Conservation (phyloP, 164 flowering plant genomes). For the Nymphaea thermarum region DNA sequence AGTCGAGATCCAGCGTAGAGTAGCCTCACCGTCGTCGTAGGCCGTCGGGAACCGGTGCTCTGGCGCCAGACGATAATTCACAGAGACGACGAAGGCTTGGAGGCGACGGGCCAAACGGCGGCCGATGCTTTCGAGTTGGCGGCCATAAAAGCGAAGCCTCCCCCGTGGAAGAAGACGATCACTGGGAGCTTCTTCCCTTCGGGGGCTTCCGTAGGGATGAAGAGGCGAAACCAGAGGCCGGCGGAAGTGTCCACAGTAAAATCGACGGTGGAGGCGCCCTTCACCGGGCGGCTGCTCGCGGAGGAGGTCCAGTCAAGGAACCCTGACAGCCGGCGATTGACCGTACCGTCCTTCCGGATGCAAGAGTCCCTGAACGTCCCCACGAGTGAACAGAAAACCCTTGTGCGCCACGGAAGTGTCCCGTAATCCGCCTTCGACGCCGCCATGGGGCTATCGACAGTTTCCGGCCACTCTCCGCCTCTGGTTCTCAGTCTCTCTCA, state of each 20-base stretch:
- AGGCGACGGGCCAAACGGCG: conserved; percentile 39
- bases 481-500: no score
- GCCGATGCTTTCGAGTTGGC: conserved; percentile 57
- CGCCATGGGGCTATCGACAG: no score
- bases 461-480: no score
- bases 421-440: background rate
- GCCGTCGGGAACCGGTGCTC: conserved; percentile 18
- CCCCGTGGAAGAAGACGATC: conserved; percentile 67
- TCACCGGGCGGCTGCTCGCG: background rate
- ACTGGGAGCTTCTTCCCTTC: conserved; percentile 23
- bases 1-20: conserved; percentile 6
- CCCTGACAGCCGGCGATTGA: background rate
- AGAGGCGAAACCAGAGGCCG: conserved; percentile 48
- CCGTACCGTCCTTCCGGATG: background rate
- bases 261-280: conserved; percentile 12
- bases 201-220: conserved; percentile 9
- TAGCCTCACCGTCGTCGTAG: conserved; percentile 29
- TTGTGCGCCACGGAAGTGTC: background rate
- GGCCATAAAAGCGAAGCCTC: conserved; percentile 71
- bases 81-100: conserved; percentile 42
- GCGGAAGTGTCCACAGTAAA: conserved; percentile 27
- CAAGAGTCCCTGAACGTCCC: background rate
- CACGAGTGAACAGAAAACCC: background rate
- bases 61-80: conserved; percentile 31
- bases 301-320: background rate